Base-by-base conservation (phyloP, 2,329 filamentous ascomycete genomes). In the Botryotinia calthae region DNA sequence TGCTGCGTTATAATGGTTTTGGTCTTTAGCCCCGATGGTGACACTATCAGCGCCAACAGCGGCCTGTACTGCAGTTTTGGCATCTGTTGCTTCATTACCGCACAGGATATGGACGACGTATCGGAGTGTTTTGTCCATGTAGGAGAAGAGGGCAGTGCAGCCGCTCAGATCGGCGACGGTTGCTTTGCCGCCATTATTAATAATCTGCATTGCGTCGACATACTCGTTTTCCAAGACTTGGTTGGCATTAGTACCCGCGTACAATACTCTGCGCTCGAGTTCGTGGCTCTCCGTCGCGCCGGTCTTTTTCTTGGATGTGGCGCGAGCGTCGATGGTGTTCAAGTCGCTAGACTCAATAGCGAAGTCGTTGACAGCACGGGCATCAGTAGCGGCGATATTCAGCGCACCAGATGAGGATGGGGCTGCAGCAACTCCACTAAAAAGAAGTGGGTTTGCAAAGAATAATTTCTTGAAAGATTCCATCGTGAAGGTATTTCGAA, bases 31-130 rank as follows among this genome's bases (percentile, higher is more conserved):
- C 59, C 12, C 31, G 16, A 62, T 62, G 0, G 59, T 62, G 31
- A 62, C 31, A 40, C 59, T 62, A 31, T 18, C 28, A 40, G 59
- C 14, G 59, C 59, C 59, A 34, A 14, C 14, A 62, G 59, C 31
- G 10, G 18, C 34, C 37, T 58, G 20, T 20, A 25, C 62, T 25
- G 70, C 70, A 40, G 34, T 44, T 58, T 37, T 44, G 44, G 61
- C 70, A 72, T 72, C 70, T 61, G 63, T 46, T 63, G 25, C 70
- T 37, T 72, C 70, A 31, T 59, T 44, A 54, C 70, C 70, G 70
- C 62, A 67, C 18, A 72, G n/a, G 25, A 72, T 61, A 37, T 72
- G 70, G 63, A 67, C 64, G 48, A 44, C 70, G 34, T 31, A 63
- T 37, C 28, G 48, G 34, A 58, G 37, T 48, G 48, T 58, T 72